Percentiles rank a stretch among this genome's conserved stretches.
phyloP scores from a whole-genome alignment of 2,329 filamentous ascomycete species.

The Bipolaris bicolor region DNA sequence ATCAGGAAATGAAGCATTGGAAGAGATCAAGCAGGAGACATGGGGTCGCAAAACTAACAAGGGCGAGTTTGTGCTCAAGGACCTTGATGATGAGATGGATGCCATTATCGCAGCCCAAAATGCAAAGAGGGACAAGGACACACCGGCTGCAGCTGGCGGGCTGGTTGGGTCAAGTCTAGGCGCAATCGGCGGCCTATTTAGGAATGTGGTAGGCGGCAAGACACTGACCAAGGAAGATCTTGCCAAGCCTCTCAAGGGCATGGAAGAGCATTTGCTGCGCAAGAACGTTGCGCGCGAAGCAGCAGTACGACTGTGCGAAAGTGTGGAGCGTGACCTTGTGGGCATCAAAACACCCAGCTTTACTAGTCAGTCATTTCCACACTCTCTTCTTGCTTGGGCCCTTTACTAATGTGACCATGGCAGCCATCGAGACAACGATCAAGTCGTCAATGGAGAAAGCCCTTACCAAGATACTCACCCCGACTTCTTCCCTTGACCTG shows the following conservation, averaged over 20 bases:
- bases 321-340: constrained; percentile 86
- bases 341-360: constrained; percentile 92
- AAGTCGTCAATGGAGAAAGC: constrained; percentile 89
- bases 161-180: constrained; percentile 80
- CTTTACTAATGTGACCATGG: constrained; percentile 14
- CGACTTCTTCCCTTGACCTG: constrained; percentile 91
- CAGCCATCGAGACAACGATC: constrained; percentile 78
- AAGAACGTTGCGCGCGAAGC: constrained; percentile 98
- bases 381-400: not conserved
- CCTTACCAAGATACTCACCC: constrained; percentile 92
- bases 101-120: constrained; percentile 85
- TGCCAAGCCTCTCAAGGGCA: constrained; percentile 89
- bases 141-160: constrained; percentile 54
- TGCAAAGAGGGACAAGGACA: constrained; percentile 53
- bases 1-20: constrained; percentile 65
- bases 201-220: constrained; percentile 94
- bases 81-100: constrained; percentile 91
- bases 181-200: constrained; percentile 85
- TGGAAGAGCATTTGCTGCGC: constrained; percentile 91
- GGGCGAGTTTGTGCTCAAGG: constrained; percentile 92
- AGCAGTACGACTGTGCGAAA: constrained; percentile 86
- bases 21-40: constrained; percentile 76
- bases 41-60: constrained; percentile 87
- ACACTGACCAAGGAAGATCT: constrained; percentile 87
- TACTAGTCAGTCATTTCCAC: constrained; percentile 62